Evolutionary conservation across 768 basidiomycete genomes (phyloP), one percentile per base, ranked within the genome.

Genomic region (Polyporus arcularius): DNA sequence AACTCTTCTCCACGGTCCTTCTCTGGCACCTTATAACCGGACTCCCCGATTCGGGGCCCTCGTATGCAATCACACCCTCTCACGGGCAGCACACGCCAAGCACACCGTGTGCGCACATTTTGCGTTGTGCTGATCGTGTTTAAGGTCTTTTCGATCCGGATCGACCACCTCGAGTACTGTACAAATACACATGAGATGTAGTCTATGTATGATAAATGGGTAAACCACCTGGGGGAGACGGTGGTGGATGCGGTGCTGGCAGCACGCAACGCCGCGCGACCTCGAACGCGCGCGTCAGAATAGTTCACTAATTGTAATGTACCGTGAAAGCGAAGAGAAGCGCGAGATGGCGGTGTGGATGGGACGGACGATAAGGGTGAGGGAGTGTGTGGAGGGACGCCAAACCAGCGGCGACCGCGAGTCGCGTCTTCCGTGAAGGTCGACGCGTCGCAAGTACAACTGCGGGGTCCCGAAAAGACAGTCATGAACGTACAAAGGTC

Each of bases 291-390:
- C 52, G 57, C 52, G 57, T 21, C 16, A 42, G 56, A 64, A 63
- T 62, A 65, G 51, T 40, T 53, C 53, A 31, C 53, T 54, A 63
- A 60, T 57, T 62, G 59, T 63, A 67, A 57, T 58, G 53, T 67
- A 66, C 62, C 47, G 39, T 55, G 63, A 57, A 53, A 65, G 67
- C 43, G 57, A 67, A 65, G 74, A 66, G 69, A 60, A 63, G 72
- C 67, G 66, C 51, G 53, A 67, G 54, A 65, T 65, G 65, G 62
- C 56, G 10, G 32, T 65, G 64, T 48, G 62, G 62, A 63, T 66
- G 60, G 68, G 65, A 64, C 62, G 57, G 47, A 45, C 58, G 55
- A 38, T 40, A 50, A 55, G 51, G 38, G 50, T 49, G 57, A 56
- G 59, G 31, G 62, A 56, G 59, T 58, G 62, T 61, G 61, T 28